Evolutionary conservation across 257 asterid genomes (phyloP), one percentile per base, ranked within the genome.

Genomic region (Solanum paucissectum): DNA sequence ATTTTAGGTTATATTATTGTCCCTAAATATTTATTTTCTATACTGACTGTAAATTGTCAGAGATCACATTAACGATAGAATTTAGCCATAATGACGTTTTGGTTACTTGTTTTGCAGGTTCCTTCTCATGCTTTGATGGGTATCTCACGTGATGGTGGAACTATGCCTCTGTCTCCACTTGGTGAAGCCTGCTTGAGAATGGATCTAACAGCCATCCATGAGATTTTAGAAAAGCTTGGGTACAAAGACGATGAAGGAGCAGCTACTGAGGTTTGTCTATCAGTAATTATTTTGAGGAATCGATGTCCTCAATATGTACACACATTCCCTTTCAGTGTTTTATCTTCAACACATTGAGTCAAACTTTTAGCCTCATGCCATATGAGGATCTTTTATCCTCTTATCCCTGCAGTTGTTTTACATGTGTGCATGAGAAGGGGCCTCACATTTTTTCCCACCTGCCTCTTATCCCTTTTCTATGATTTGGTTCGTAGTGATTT

Each of bases 151-250:
- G 94, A 92, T 71, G 93, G 93, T 74, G 91, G 88, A 88, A 86
- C 87, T 16, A 87, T 90, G 90, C 32, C 90, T 46, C 89, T 94
- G 87, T 93, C 95, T 87, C 99, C 98, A 23, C 94, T 95, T 92
- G 99, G 98, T 81, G 98, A 97, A 91, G 98, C 98, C 82, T 97
- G 99, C 94, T 89, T 93, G 91, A 92, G 97, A 93, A 93, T 92
- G 98, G 99, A 97, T 88, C 94, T 95, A 87, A 95, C 98, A 7
- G 98, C 98, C 74, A 93, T 97, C 89, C 95, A 97, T 77, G 98
- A 95, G 91, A 88, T 95, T 86, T 75, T 95, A 84, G 96, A 95
- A 73, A 92, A 95, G 88, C 93, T 93, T 62, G 98, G 98, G 46
- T 95, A 95, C 91, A 97, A 94, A 89, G 98, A 97, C 27, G 99